Base-by-base conservation (phyloP, 1,284 basidiomycete genomes). In the Ganoderma leucocontextum region DNA sequence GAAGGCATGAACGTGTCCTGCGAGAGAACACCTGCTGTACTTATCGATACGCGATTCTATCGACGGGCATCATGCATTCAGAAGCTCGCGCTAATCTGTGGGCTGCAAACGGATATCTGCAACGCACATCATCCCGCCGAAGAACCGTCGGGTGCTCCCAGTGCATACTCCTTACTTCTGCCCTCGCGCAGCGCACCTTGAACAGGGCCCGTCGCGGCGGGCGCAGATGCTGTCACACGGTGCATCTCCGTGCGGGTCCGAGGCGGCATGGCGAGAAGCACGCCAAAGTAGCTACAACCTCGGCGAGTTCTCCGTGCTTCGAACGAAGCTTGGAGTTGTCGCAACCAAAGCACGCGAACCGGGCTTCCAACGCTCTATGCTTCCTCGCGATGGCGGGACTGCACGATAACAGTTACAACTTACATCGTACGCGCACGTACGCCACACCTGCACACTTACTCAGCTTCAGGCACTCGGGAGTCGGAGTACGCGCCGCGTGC, bases 251-350 rank as follows among this genome's bases (percentile, higher is more conserved):
- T 15, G 52, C 52, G 52, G 17, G 52, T 25, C 52, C 52, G 29
- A 15, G 12, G 52, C 52, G 29, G 29, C 13, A 17, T 33, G 22
- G 47, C 47, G 47, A 49, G 47, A 33, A 53, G 52, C 52, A 53
- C 62, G 62, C 29, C 62, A 63, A 25, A 39, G n/a, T 53, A 53
- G 62, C 62, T 39, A 38, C 53, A 57, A 15, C 52, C 53, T 57
- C 62, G 52, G 62, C 38, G 53, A 39, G 55, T 63, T 63, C 52
- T 25, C 52, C 25, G 52, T 33, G 52, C 25, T 53, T 53, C 52
- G 52, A 39, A 33, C 49, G 49, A 29, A 15, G 25, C 49, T 36
- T 36, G 62, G 47, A 63, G n/a, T n/a, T n/a, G n/a, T 25, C 47
- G 47, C 25, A 39, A 35, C 49, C 38, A 47, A 47, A 10, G 44